Percentiles rank a stretch among this genome's conserved stretches.
Evolutionary conservation across 441 rosid species (phyloP).

Genomic region (Eutrema salsugineum): DNA sequence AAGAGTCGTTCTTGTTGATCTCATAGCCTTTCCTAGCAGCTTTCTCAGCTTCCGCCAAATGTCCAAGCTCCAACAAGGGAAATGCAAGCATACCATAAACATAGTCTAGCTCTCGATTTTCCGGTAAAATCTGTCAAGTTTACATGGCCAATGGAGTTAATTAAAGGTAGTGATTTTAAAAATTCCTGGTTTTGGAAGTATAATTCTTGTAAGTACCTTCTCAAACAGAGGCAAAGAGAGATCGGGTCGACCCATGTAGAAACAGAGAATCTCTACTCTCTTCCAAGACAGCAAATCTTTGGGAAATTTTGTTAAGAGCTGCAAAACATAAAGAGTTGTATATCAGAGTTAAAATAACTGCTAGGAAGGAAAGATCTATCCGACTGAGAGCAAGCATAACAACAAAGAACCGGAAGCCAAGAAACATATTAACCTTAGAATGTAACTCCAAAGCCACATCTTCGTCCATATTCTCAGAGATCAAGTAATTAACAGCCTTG

Average conservation of each 20-base stretch:
- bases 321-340: neutral
- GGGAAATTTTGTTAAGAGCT: neutral
- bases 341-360: neutral
- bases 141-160: neutral
- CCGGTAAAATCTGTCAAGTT: slow-evolving; percentile 49
- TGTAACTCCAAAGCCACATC: slow-evolving; percentile 9
- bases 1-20: slow-evolving; percentile 60
- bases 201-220: no score
- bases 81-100: slow-evolving; percentile 87
- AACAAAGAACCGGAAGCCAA: neutral
- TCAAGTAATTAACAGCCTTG: neutral
- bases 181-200: neutral
- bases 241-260: slow-evolving; percentile 14
- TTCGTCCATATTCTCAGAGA: neutral
- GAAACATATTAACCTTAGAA: slow-evolving; percentile 17
- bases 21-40: slow-evolving; percentile 72
- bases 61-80: slow-evolving; percentile 68
- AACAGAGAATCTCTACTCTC: slow-evolving; percentile 7
- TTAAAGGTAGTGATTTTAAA: neutral
- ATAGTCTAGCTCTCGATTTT: slow-evolving; percentile 51
- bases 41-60: slow-evolving; percentile 59
- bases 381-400: neutral
- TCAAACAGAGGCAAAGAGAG: slow-evolving; percentile 1
- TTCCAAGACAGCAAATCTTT: slow-evolving; percentile 12
- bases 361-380: neutral